Base-by-base conservation (phyloP, 495 filamentous ascomycete species). In the Neurospora africana region DNA sequence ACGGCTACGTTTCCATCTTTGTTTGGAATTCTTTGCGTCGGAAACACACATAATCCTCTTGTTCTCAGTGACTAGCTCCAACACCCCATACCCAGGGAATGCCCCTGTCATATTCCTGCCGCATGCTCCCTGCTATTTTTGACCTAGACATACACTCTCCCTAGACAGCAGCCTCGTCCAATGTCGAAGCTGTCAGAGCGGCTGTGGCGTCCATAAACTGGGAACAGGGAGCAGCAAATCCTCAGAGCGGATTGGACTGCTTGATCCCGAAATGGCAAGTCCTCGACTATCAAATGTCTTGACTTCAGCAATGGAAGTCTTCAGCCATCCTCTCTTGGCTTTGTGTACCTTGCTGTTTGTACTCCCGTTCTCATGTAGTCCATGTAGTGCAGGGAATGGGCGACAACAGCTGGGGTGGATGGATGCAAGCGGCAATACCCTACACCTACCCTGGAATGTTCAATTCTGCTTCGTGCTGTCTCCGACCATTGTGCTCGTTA, bases 121-220 rank as follows among this genome's bases (percentile, higher is more conserved):
- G 53, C 53, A 61, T 33, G 15, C 53, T 61, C 53, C 53, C 53
- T 61, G 53, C 53, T 61, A 61, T 33, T 33, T 17, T 33, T 30
- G 53, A 30, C 53, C 53, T 30, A 61, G 53, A 61, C 53, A 33
- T 61, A 19, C 53, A 61, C 53, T 61, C 47, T 61, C 53, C 53
- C 53, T 61, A 61, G 53, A 61, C 53, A 33, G 53, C 53, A 61
- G 67, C 41, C 53, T 72, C 17, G 58, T 40, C 67, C 73, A 70
- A 69, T 71, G 40, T 68, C 37, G 47, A 27, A 17, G 11, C 68
- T 70, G 70, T 73, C 71, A 65, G 69, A 47, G 43, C 71, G 35
- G 70, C 19, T 74, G 75, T 71, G 68, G 68, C 72, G 68, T 70
- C 21, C 7, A 39, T 13, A 21, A 21, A 30, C 35, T 58, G 40